Conservation (phyloP, 2,329 filamentous ascomycete genomes). For the Escovopsis sp. region DNA sequence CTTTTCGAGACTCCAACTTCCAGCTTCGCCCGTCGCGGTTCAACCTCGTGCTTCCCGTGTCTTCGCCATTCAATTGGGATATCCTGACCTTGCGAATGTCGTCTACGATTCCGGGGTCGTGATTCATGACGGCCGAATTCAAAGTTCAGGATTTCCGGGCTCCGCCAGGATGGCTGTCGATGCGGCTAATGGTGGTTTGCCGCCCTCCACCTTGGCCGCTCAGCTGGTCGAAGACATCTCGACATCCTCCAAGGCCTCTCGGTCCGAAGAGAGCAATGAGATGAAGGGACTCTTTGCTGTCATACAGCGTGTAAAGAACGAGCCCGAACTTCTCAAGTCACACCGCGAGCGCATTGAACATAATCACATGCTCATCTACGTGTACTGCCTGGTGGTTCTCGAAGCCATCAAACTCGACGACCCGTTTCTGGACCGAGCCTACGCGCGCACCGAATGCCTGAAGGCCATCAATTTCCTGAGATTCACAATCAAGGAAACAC, state of each 20-base stretch:
- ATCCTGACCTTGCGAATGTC: not conserved
- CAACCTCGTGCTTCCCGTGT: not conserved
- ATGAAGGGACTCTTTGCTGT: slow-evolving; percentile 54
- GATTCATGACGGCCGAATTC: slow-evolving; percentile 16
- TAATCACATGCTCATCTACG: slow-evolving; percentile 74
- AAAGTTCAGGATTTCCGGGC: slow-evolving; percentile 9
- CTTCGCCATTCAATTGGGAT: not conserved
- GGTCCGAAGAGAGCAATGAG: slow-evolving; percentile 54
- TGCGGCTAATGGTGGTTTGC: slow-evolving; percentile 19
- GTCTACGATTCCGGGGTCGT: slow-evolving; percentile 12
- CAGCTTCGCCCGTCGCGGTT: not conserved
- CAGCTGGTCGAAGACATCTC: slow-evolving; percentile 75
- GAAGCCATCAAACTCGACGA: slow-evolving; percentile 55
- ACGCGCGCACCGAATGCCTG: slow-evolving; percentile 43
- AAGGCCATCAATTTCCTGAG: slow-evolving; percentile 68
- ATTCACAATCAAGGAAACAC: slow-evolving; percentile 61
- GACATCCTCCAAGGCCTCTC: slow-evolving; percentile 44
- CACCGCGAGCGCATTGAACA: slow-evolving; percentile 54
- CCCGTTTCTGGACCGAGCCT: slow-evolving; percentile 44
- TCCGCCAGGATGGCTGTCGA: slow-evolving; percentile 7
- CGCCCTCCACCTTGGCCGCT: slow-evolving; percentile 73
- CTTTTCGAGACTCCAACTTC: slow-evolving; percentile 7
- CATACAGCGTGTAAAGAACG: slow-evolving; percentile 39
- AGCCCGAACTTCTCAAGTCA: slow-evolving; percentile 40
- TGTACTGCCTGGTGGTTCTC: slow-evolving; percentile 67